Percentiles rank a stretch among this genome's conserved stretches.
phyloP scores from a whole-genome alignment of 805 yeast species.

The Cephaloascus fragrans region DNA sequence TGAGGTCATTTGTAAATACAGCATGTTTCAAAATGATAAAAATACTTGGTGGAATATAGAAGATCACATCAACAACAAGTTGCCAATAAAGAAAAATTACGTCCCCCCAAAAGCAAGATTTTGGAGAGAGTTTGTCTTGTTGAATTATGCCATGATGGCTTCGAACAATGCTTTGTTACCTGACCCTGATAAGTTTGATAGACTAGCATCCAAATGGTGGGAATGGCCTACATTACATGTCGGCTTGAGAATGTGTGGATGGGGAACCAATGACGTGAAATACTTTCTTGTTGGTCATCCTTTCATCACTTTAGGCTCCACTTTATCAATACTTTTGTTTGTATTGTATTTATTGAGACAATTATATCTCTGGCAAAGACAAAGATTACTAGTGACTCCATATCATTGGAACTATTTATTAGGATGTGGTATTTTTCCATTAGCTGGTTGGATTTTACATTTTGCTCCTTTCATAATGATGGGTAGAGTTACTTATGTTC shows the following conservation, averaged over 20 bases:
- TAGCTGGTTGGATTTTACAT: slow-evolving; percentile 86
- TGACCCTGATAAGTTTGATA: slow-evolving; percentile 61
- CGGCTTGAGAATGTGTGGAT: slow-evolving; percentile 71
- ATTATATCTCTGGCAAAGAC: slow-evolving; percentile 63
- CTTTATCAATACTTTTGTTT: slow-evolving; percentile 34
- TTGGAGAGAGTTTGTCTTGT: slow-evolving; percentile 57
- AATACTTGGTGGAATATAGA: slow-evolving; percentile 79
- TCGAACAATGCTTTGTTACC: slow-evolving; percentile 77
- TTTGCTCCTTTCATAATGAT: slow-evolving; percentile 81
- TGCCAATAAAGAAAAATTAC: slow-evolving; percentile 21
- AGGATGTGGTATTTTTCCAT: slow-evolving; percentile 73
- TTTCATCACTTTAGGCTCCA: slow-evolving; percentile 50
- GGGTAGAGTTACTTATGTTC: slow-evolving; percentile 96
- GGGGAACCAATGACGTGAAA: slow-evolving; percentile 47
- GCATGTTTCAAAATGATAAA: slow-evolving; percentile 44
- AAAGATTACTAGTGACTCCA: slow-evolving; percentile 34
- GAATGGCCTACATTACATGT: slow-evolving; percentile 67
- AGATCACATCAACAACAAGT: slow-evolving; percentile 45
- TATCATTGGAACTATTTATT: slow-evolving; percentile 28
- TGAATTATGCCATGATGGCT: slow-evolving; percentile 76
- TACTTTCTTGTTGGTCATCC: slow-evolving; percentile 67
- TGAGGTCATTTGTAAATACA: slow-evolving; percentile 60
- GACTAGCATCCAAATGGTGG: slow-evolving; percentile 70
- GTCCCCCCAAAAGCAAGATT: slow-evolving; percentile 43
- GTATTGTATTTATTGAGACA: slow-evolving; percentile 28